Evolutionary conservation across 345 rosid species (phyloP).

Genomic region (Eucalyptus sp.): DNA sequence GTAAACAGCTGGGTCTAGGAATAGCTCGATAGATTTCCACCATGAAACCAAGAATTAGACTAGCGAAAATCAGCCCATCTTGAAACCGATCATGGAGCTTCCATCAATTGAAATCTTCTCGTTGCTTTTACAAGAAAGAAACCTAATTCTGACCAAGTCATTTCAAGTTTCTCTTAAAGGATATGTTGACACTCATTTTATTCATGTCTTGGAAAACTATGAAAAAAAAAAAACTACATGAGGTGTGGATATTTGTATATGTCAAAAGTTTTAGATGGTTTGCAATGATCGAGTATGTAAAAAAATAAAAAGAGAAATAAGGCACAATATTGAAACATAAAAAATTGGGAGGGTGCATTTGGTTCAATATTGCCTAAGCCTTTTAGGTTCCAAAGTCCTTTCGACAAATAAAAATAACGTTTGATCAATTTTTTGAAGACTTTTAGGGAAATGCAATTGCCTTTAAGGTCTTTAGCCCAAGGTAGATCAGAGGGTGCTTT

Average conservation of each 20-base stretch:
- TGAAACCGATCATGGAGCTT: neutral
- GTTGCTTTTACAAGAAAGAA: neutral
- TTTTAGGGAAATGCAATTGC: too few species aligned
- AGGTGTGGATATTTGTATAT: neutral
- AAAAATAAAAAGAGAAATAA: too few species aligned
- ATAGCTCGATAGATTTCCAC: neutral
- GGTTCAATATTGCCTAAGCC: neutral
- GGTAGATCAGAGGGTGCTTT: neutral
- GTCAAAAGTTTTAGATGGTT: neutral
- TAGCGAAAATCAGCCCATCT: neutral
- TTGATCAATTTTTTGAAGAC: too few species aligned
- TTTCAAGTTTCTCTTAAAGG: neutral
- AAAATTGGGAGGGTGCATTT: rapidly evolving
- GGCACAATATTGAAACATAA: neutral
- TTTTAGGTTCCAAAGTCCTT: neutral
- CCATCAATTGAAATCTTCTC: neutral
- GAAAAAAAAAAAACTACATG: neutral
- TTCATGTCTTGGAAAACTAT: neutral
- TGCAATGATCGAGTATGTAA: neutral
- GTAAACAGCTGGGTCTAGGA: neutral
- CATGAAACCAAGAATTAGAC: rapidly evolving
- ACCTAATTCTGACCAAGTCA: neutral
- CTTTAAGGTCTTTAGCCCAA: neutral
- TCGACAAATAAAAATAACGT: rapidly evolving
- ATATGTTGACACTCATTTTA: neutral